Evolutionary conservation across 129 eudicot genomes (phyloP).

Genomic region (Artemisia tridentata): DNA sequence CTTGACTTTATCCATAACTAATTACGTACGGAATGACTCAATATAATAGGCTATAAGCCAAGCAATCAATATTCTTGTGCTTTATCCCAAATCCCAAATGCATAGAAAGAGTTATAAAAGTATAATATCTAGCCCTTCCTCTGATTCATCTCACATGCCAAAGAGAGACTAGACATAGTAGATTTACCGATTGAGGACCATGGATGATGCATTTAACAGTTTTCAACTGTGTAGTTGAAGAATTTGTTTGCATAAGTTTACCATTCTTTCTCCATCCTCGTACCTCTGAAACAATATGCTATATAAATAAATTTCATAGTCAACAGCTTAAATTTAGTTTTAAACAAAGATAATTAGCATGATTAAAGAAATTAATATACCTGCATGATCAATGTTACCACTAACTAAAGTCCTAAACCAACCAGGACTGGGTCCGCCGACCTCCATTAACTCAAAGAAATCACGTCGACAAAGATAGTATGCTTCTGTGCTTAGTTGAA

Average conservation of each 20-base stretch:
- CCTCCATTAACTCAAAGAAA: constrained; percentile 22
- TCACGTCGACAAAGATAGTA: no score
- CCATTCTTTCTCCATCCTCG: neutral
- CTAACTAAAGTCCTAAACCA: constrained; percentile 31
- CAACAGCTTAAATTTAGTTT: neutral
- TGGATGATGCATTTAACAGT: neutral
- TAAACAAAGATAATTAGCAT: neutral
- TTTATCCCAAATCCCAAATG: no score
- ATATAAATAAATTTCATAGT: no score
- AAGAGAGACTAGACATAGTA: neutral
- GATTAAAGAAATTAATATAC: neutral
- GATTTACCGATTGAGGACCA: neutral
- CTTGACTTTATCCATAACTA: no score
- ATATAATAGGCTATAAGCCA: no score
- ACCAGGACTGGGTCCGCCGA: constrained; percentile 11
- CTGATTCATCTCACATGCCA: no score
- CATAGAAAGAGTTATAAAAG: no score
- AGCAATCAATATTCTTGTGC: no score
- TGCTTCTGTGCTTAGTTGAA: constrained; percentile 13
- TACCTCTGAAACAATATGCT: neutral
- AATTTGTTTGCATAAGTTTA: neutral
- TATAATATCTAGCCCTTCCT: no score
- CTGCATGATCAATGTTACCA: constrained; percentile 9
- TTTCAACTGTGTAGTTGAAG: neutral
- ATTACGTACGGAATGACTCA: no score